Evolutionary conservation across 1,139 yeast genomes (phyloP).

Genomic region (Kodamaea derodonti): DNA sequence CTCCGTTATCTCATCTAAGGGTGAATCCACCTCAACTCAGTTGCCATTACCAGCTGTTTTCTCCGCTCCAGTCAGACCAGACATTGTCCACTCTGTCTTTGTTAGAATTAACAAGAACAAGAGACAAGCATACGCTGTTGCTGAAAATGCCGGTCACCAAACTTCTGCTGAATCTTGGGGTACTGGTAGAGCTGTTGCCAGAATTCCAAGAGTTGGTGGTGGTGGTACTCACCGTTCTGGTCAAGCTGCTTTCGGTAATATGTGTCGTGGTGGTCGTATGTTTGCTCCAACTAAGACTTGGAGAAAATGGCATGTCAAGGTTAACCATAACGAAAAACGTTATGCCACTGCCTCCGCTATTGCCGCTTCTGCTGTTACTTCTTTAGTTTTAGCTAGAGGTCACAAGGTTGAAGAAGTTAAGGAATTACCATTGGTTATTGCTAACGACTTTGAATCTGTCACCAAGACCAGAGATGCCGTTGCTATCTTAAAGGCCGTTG

Average conservation of each 20-base stretch:
- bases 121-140: conserved; percentile 99
- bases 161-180: conserved; percentile 99
- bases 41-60: conserved; percentile 97
- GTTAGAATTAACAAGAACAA: conserved; percentile 99
- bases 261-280: conserved; percentile 99
- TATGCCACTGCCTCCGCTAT: conserved; percentile 99
- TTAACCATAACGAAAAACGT: conserved; percentile 99
- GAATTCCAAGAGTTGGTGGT: conserved; percentile 99
- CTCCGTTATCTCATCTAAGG: conserved; percentile 85
- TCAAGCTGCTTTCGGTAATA: conserved; percentile 99
- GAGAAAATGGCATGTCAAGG: conserved; percentile 99
- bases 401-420: conserved; percentile 99
- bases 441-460: conserved; percentile 89
- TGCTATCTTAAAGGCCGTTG: conserved; percentile 96
- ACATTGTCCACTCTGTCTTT: conserved; percentile 97
- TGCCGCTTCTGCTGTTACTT: conserved; percentile 98
- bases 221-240: conserved; percentile 99
- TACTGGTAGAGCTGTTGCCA: conserved; percentile 99
- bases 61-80: conserved; percentile 99
- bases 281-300: conserved; percentile 99
- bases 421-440: conserved; percentile 97
- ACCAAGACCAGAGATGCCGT: conserved; percentile 98
- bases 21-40: conserved; percentile 81
- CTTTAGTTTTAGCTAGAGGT: conserved; percentile 99
- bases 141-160: conserved; percentile 99